Base-by-base conservation (phyloP, 768 basidiomycete genomes). In the Lentinula sp. region DNA sequence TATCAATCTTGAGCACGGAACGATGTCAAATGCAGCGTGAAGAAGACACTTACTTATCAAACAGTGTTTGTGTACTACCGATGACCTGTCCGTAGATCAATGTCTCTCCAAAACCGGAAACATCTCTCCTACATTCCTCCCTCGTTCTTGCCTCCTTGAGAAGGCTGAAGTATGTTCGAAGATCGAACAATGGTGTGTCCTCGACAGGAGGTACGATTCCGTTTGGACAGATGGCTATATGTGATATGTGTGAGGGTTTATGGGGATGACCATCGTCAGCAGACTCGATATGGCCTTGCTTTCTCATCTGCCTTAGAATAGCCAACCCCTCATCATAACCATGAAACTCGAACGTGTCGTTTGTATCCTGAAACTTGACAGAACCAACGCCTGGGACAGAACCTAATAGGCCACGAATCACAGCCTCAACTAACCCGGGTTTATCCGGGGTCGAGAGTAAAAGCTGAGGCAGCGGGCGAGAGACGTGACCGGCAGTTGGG, bases 31-130 rank as follows among this genome's bases (percentile, higher is more conserved):
- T 15, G 46, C 39, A 8, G 15, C 6, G 8, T 35, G 16, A 18
- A n/a, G 6, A 62, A 39, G 59, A 42, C 49, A 73, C 88, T 73
- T 64, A 95, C 96, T 87, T 91, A 69, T 97, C 93, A 4, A 98
- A 78, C 83, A 98, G 85, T 2, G 93, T 95, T 71, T 98, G 97
- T 0, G 96, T 98, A 65, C 92, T 95, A 1, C 93, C 93, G 10
- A 99, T 90, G 0, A 86, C 85, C 71, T 97, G 93, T 36, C 90
- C 88, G 64, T 98, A 98, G 8, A 95, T 65, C 33, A 98, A 69
- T 41, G 84, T 80, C 62, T 95, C 93, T 0, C 95, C 95, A 4
- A 90, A 71, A 2, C 83, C 81, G 2, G 55, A 81, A 85, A 85
- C 5, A 67, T 55, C 23, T 65, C 0, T 61, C 39, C 12, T 67